Base-by-base conservation (phyloP, 352 stramenopile genomes). In the Thraustochytrium sp. region DNA sequence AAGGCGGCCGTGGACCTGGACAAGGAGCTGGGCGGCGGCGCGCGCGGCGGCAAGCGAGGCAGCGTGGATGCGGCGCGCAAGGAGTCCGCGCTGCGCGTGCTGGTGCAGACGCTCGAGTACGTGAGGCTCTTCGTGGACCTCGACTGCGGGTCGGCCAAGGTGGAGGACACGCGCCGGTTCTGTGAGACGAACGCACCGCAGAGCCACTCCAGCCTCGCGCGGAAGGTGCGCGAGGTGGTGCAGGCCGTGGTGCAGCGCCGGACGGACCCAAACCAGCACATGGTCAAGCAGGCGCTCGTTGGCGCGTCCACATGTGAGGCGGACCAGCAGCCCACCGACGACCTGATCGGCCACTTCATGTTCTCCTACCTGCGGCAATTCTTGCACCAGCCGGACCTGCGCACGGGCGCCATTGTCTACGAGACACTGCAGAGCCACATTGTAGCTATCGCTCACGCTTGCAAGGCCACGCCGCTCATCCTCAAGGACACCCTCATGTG, bases 51-150 rank as follows among this genome's bases (percentile, higher is more conserved):
- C n/a, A 34, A 5, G 18, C 18, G 61, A 38, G 26, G 18, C 61
- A 26, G 8, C 34, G 29, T n/a, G 18, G 36, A n/a, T 49, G 5
- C 5, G 16, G 74, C 8, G 36, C 38, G 56, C 74, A 55, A 73
- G 54, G 74, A 82, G 18, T 9, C 65, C 26, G 53, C 74, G 3
- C 21, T 55, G 49, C 21, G 54, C n/a, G 51, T 34, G 29, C 74
- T 82, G 29, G 56, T 73, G 34, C 56, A 73, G 9, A 76, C 74
- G 44, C 74, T 82, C 4, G 54, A 82, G 1, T 82, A 68, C 29
- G 38, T 82, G 0, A 51, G 78, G 51, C 56, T 82, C 1, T 82
- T 82, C 44, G 0, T 73, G 26, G 16, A 23, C 38, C 51, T 82
- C 0, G 54, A 82, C 42, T 37, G 23, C 26, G 11, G 3, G 1